Conservation (phyloP, 352 stramenopile genomes). For the Globisporangium acanthophoron region DNA sequence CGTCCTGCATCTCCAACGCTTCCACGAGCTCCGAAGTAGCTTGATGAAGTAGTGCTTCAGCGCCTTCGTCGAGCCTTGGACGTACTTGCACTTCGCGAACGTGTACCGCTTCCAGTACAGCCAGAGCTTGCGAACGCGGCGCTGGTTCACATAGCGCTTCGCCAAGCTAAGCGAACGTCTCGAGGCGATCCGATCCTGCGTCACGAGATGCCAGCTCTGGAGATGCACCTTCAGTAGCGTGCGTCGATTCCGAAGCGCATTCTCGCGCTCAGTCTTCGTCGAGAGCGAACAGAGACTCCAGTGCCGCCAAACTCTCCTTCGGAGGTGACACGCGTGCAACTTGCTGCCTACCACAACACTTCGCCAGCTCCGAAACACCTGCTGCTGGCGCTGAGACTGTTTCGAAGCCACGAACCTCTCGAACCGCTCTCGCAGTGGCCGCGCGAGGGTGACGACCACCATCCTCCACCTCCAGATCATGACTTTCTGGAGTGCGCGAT, state of each 20-base stretch:
- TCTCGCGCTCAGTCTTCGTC: constrained; percentile 17
- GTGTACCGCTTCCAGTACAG: constrained; percentile 78
- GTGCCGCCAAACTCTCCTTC: constrained; percentile 25
- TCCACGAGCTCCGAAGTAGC: constrained; percentile 51
- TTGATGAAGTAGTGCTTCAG: constrained; percentile 76
- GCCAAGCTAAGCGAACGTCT: constrained; percentile 46
- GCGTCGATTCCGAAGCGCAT: constrained; percentile 17
- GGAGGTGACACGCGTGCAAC: constrained; percentile 15
- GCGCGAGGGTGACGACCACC: constrained; percentile 28
- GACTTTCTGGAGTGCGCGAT: constrained; percentile 16
- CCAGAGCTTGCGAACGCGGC: constrained; percentile 64
- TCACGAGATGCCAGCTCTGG: constrained; percentile 31
- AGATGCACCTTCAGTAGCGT: constrained; percentile 26
- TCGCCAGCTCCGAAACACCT: constrained; percentile 24
- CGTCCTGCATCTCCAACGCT: constrained; percentile 36
- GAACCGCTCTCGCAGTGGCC: constrained; percentile 20
- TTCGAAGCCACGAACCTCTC: constrained; percentile 7
- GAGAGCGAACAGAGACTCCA: constrained; percentile 23
- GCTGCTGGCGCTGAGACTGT: constrained; percentile 2
- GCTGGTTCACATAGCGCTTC: constrained; percentile 56
- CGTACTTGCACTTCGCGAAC: constrained; percentile 53
- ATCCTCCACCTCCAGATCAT: constrained; percentile 51
- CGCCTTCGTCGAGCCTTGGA: constrained; percentile 63
- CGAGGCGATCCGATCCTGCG: constrained; percentile 25
- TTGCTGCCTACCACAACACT: constrained; percentile 22